These are phyloP conservation scores for Fusarium duplospermum DNA, from an alignment of 2,329 filamentous ascomycete species.

Conservation along the genomic window DNA sequence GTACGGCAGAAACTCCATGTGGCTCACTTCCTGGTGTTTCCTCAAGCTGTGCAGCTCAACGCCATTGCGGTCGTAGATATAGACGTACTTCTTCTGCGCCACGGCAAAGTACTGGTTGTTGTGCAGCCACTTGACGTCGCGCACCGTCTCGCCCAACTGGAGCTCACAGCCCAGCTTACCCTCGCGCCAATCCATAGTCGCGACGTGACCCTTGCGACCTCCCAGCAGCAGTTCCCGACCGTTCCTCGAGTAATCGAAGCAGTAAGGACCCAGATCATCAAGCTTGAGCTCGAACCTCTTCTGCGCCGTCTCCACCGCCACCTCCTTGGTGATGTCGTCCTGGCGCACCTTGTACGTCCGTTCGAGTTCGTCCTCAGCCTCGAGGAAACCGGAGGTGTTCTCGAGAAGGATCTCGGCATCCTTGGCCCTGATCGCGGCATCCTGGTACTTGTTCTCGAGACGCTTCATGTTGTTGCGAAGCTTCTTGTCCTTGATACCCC, in stretches of 20 bases:
- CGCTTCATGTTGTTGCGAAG: constrained; percentile 81
- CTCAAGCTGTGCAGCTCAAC: constrained; percentile 92
- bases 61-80: constrained; percentile 93
- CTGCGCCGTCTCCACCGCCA: constrained; percentile 86
- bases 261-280: constrained; percentile 85
- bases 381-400: constrained; percentile 85
- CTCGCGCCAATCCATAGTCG: constrained; percentile 95
- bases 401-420: constrained; percentile 96
- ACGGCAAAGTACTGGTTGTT: constrained; percentile 96
- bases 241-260: constrained; percentile 89
- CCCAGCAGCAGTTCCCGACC: constrained; percentile 87
- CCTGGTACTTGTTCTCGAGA: constrained; percentile 85
- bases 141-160: constrained; percentile 88
- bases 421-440: constrained; percentile 85
- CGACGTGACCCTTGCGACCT: constrained; percentile 92
- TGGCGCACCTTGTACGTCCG: constrained; percentile 93
- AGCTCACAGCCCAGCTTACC: constrained; percentile 92
- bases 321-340: constrained; percentile 80
- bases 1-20: constrained; percentile 96
- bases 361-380: constrained; percentile 89
- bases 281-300: constrained; percentile 93
- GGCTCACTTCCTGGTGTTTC: constrained; percentile 89
- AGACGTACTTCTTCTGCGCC: constrained; percentile 95
- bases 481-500: constrained; percentile 88
- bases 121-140: constrained; percentile 92